Evolutionary conservation across 148 eudicot species (phyloP), one percentile per base, ranked within the genome.

Genomic region (Chenopodium formosanum): DNA sequence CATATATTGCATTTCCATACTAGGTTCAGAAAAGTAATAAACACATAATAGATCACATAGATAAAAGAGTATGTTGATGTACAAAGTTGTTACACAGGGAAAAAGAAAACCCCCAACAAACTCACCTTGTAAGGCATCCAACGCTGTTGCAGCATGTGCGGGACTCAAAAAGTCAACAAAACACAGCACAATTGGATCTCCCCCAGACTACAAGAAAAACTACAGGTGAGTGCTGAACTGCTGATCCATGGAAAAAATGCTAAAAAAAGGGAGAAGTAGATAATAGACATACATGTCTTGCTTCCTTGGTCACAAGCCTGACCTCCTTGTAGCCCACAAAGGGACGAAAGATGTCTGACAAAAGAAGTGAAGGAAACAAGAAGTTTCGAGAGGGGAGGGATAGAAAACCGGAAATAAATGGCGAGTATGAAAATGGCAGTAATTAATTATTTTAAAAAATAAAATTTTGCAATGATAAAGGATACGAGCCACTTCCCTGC

Each of bases 401-500:
- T 0, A 6, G 44, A 40, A 40, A 40, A 40, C 44, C 44, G 5
- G 44, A 72, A 1, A 47, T 19, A 3, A 2, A 27, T 25, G 46
- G 56, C 76, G 65, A 46, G 7, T 78, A 79, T 9, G 62, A 58
- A 17, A 10, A 48, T 52, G 7, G 44, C 44, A n/a, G 22, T 22
- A 65, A 4, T 34, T 14, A 53, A 65, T 16, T 56, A 17, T 40
- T 40, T 40, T 4, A 56, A 11, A 19, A 3, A 74, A 2, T 3
- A 53, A 47, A 32, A 62, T 2, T 31, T n/a, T 32, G 65, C 31
- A 47, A 52, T 12, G 9, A 13, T 44, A 14, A 89, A 94, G 98
- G 98, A 94, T 94, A 94, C 97, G 98, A 48, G 98, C 89, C 53
- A 92, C 97, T 80, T 94, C 97, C 65, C 97, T 86, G 32, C 92